A percentile compares a stretch with the other conserved stretches of the same genome.
Evolutionary conservation across 345 rosid genomes (phyloP).

Genomic region (Lepidium aucheri): DNA sequence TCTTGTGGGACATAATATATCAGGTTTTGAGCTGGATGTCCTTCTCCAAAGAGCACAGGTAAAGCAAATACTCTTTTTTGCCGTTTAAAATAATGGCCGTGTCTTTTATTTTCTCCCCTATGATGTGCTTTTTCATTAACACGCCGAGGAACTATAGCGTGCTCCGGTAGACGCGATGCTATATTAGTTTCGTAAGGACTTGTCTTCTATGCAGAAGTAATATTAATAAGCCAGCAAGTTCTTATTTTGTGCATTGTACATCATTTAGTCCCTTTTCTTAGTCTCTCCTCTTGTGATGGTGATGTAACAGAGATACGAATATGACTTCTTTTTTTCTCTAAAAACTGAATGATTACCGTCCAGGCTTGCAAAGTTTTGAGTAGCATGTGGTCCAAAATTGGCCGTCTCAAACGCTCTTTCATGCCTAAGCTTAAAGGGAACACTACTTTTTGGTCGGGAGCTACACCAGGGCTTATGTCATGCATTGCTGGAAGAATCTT

Average conservation of each 20-base stretch:
- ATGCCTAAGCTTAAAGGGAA: constrained; percentile 93
- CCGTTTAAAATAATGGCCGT: too few relatives aligned
- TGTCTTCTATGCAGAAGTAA: background rate
- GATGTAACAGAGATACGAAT: background rate
- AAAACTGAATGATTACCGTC: background rate
- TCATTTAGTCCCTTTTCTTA: background rate
- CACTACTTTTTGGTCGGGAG: constrained; percentile 66
- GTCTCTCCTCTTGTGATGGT: background rate
- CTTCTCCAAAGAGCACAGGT: constrained; percentile 95
- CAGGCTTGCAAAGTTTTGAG: constrained; percentile 88
- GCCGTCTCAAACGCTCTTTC: constrained; percentile 85
- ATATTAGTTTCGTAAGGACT: background rate
- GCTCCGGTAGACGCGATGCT: too few relatives aligned
- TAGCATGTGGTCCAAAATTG: constrained; percentile 96
- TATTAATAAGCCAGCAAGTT: background rate
- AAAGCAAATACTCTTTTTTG: too few relatives aligned
- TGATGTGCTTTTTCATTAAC: constrained; percentile 1
- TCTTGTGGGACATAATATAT: constrained; percentile 94
- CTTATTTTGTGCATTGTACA: background rate
- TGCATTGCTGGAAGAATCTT: constrained; percentile 81
- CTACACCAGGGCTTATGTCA: constrained; percentile 73
- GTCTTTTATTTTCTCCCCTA: too few relatives aligned
- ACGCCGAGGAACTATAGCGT: background rate
- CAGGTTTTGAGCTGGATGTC: constrained; percentile 96
- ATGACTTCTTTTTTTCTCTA: background rate